These are phyloP conservation scores for Trichosanthes truncata DNA, from an alignment of 306 rosid genomes.

Conservation along the genomic window DNA sequence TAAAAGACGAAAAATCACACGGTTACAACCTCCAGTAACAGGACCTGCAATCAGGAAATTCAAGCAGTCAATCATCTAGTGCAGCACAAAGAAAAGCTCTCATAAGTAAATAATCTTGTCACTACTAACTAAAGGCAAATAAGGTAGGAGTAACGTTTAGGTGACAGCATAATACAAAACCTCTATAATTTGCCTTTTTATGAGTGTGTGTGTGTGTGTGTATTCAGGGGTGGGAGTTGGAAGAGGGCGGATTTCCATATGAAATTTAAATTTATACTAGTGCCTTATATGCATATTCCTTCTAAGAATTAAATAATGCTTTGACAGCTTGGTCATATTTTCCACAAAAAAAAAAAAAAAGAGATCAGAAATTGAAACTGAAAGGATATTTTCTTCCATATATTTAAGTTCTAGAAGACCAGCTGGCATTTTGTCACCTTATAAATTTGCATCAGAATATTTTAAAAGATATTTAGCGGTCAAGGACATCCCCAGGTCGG, in stretches of 20 bases:
- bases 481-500: background rate
- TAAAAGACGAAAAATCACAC: background rate
- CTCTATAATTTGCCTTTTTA: background rate
- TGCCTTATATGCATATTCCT: background rate
- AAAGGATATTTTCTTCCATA: background rate
- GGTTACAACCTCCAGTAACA: slow-evolving; percentile 4
- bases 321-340: background rate
- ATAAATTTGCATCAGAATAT: background rate
- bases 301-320: background rate
- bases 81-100: background rate
- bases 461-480: background rate
- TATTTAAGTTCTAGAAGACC: background rate
- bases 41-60: slow-evolving; percentile 9
- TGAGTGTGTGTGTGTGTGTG: too few relatives aligned
- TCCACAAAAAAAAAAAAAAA: background rate
- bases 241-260: background rate
- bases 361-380: background rate
- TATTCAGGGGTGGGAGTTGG: background rate
- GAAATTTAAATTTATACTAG: background rate
- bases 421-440: slow-evolving; percentile 2
- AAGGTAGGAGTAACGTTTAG: background rate
- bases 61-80: background rate
- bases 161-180: background rate
- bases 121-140: background rate
- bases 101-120: background rate